These are phyloP conservation scores for Ganoderma resinaceum DNA, from an alignment of 1,284 basidiomycete species.

Conservation along the genomic window DNA sequence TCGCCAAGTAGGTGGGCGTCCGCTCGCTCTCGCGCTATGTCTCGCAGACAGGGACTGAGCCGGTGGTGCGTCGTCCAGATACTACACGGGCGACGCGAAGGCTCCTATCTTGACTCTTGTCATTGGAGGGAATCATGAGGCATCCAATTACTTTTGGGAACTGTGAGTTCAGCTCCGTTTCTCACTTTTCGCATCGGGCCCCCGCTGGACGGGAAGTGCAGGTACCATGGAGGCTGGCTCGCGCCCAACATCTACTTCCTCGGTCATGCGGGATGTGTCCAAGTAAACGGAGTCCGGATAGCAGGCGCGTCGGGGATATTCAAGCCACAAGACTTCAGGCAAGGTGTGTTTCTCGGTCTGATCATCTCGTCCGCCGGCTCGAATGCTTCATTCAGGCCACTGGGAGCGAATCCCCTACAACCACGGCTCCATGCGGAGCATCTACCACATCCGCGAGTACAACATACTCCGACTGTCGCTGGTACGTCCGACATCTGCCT, in stretches of 20 bases:
- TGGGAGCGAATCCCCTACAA: conserved; percentile 79
- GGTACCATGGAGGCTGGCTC: conserved; percentile 95
- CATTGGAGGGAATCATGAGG: conserved; percentile 98
- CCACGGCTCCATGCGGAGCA: conserved; percentile 75
- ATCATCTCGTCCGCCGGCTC: neutral
- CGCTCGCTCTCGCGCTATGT: neutral
- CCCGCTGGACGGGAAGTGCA: conserved; percentile 38
- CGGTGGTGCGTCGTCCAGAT: conserved; percentile 46
- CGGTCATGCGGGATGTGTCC: conserved; percentile 90
- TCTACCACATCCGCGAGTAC: conserved; percentile 93
- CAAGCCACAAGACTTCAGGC: conserved; percentile 81
- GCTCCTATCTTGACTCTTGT: conserved; percentile 93
- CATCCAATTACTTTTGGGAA: conserved; percentile 97
- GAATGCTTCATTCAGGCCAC: conserved; percentile 55
- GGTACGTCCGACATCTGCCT: conserved; percentile 50
- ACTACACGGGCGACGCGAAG: conserved; percentile 83
- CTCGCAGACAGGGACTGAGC: neutral
- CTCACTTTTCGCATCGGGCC: conserved; percentile 5
- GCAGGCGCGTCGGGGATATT: conserved; percentile 95
- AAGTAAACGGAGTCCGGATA: conserved; percentile 87
- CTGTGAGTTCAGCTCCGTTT: conserved; percentile 66
- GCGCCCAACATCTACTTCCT: conserved; percentile 98
- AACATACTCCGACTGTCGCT: conserved; percentile 84
- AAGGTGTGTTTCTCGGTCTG: conserved; percentile 55
- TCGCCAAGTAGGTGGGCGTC: conserved; percentile 70